Evolutionary conservation across 176 grass and related monocot genomes (phyloP).

Genomic region (Alopecurus myosuroides): DNA sequence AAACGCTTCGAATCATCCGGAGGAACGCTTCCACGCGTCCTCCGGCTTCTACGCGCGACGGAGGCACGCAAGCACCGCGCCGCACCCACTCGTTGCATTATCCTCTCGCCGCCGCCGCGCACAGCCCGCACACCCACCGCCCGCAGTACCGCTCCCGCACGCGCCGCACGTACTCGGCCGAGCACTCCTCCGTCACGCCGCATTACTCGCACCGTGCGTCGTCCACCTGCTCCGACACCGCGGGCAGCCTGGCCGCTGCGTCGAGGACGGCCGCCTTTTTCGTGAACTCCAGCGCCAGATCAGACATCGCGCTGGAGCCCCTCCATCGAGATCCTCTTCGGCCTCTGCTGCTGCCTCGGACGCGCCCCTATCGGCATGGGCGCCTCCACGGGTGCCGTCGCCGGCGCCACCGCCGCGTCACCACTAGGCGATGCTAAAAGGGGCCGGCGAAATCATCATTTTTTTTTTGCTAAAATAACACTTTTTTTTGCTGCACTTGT

Average conservation of each 20-base stretch:
- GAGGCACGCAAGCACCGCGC: too few species aligned
- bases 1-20: too few species aligned
- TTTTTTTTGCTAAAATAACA: too few species aligned
- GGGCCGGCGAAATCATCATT: too few species aligned
- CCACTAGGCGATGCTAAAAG: too few species aligned
- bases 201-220: conserved; percentile 82
- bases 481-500: too few species aligned
- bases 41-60: too few species aligned
- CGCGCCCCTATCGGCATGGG: too few species aligned
- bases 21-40: too few species aligned
- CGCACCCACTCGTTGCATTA: too few species aligned
- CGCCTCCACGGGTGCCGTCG: too few species aligned
- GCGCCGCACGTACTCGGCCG: conserved; percentile 60
- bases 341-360: conserved; percentile 20
- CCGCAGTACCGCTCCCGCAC: conserved; percentile 75
- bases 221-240: conserved; percentile 56
- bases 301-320: conserved; percentile 83
- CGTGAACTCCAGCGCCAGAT: conserved; percentile 65
- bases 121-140: conserved; percentile 76
- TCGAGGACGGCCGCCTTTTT: conserved; percentile 24
- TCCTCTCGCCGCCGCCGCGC: conserved; percentile 60
- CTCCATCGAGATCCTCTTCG: conserved; percentile 70
- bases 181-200: conserved; percentile 87
- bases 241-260: conserved; percentile 23
- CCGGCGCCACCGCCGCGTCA: too few species aligned